Conservation (phyloP, 345 rosid species). For the Citrus hindsii region DNA sequence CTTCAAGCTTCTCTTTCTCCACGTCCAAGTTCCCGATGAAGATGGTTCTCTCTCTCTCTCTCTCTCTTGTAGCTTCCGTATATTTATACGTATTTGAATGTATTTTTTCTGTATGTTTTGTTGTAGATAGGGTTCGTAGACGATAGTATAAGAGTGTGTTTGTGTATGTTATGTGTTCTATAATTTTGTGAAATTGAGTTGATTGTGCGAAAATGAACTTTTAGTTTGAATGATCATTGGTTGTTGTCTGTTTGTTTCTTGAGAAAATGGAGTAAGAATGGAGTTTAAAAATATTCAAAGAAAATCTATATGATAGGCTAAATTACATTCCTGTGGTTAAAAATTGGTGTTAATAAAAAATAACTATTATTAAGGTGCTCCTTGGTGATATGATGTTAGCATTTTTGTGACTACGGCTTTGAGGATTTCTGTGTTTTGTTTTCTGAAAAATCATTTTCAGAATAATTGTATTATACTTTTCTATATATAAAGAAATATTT, state of each 20-base stretch:
- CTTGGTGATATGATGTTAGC: background rate
- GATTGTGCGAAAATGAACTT: background rate
- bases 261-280: background rate
- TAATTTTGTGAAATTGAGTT: background rate
- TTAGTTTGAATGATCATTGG: background rate
- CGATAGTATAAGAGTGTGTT: background rate
- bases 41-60: slow-evolving; percentile 56
- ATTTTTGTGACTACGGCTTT: background rate
- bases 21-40: slow-evolving; percentile 94
- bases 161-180: background rate
- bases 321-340: background rate
- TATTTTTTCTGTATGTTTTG: background rate
- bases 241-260: background rate
- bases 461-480: background rate
- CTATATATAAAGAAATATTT: background rate
- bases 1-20: slow-evolving; percentile 89
- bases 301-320: background rate
- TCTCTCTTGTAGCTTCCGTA: background rate
- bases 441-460: background rate
- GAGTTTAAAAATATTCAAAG: too few relatives aligned
- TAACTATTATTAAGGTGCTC: background rate
- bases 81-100: background rate
- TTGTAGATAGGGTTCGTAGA: slow-evolving; percentile 1
- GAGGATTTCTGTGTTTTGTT: background rate
- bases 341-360: background rate